Evolutionary conservation across 345 rosid genomes (phyloP), one percentile per base, ranked within the genome.

Genomic region (Mercurialis annua): DNA sequence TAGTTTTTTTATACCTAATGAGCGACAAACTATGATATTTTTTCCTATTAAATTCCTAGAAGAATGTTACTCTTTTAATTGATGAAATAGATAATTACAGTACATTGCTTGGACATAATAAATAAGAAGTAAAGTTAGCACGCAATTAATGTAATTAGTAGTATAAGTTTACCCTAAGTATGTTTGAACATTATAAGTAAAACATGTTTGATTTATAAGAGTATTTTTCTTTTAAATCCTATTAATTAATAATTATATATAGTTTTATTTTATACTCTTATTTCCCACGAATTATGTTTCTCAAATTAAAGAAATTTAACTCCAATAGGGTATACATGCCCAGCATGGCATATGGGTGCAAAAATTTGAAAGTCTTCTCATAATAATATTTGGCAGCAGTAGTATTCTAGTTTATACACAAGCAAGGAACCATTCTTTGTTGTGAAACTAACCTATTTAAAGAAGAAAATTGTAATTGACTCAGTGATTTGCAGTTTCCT

Each of bases 111-210:
- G 18, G 23, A 20, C 55, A 30, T 14, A 31, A 49, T 34, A 49
- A 50, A 47, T 21, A 30, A 48, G 15, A 49, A 64, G 11, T 18
- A 43, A 57, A 18, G 27, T 14, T 55, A 67, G 14, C 33, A 50
- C 34, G 14, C 9, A 51, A 50, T 15, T 51, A 33, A 29, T 44
- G 16, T n/a, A 5, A 56, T 31, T 21, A 67, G 50, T 38, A 24
- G 38, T 65, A 17, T 43, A 11, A 9, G 5, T 24, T 52, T 51
- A 65, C 10, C 30, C 64, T 11, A 14, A n/a, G 0, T 24, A 40
- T 64, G 52, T 56, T 26, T 57, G 42, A 26, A 57, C 69, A 47
- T 27, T 58, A 71, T 36, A 71, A 58, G 75, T 57, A 57, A 65
- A 57, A 70, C 63, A 50, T 70, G 73, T 60, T 48, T 65, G 71